Evolutionary conservation across 2,329 filamentous ascomycete species (phyloP).

Genomic region (Fusarium xyrophilum): DNA sequence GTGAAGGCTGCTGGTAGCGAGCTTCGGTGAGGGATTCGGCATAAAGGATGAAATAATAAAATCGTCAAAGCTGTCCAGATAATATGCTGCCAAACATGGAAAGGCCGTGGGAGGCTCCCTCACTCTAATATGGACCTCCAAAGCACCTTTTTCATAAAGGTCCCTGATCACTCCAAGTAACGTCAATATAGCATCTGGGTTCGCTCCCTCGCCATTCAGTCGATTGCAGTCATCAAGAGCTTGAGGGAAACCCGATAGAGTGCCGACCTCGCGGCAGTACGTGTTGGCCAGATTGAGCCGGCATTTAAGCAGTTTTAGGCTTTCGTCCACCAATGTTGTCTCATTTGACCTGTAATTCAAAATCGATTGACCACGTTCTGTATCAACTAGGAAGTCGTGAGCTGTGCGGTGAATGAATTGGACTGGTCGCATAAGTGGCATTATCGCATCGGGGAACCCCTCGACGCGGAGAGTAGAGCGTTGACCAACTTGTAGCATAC

Average conservation of each 20-base stretch:
- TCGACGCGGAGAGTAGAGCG: accelerated
- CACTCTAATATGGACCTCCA: too few relatives aligned
- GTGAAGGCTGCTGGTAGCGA: accelerated
- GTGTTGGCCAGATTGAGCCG: accelerated
- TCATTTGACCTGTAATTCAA: background rate
- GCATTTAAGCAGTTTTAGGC: accelerated
- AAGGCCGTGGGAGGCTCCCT: too few relatives aligned
- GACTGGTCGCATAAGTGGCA: accelerated
- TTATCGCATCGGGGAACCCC: accelerated
- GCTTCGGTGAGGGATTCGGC: accelerated
- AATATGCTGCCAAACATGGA: accelerated
- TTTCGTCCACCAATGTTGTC: accelerated
- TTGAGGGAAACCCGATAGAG: too few relatives aligned
- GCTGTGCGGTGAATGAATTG: background rate
- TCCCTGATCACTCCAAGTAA: accelerated
- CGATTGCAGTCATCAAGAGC: accelerated
- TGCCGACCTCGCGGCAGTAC: accelerated
- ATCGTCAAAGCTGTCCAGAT: accelerated
- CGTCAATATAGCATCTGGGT: accelerated
- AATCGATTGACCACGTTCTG: accelerated
- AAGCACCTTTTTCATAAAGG: background rate
- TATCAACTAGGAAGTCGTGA: background rate
- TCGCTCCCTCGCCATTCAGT: accelerated
- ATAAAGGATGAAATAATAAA: background rate
- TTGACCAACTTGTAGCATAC: background rate